Evolutionary conservation across 768 basidiomycete genomes (phyloP).

Genomic region (Boletus subparvulus): DNA sequence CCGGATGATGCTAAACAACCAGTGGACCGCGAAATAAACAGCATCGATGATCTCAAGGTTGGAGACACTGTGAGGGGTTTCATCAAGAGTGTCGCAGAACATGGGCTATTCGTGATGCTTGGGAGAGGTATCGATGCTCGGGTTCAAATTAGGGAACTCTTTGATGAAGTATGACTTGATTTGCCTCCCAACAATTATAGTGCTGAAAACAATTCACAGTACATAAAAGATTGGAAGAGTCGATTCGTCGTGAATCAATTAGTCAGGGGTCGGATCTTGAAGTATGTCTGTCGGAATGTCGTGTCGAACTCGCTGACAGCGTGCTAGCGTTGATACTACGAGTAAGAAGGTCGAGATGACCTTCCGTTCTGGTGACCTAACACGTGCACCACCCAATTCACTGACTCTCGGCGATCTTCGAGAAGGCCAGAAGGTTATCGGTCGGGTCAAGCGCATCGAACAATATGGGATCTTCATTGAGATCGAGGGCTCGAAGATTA

Average conservation of each 20-base stretch:
- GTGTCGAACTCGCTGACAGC: constrained; percentile 6
- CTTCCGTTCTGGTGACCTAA: constrained; percentile 66
- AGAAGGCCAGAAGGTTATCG: constrained; percentile 79
- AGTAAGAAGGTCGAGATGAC: constrained; percentile 89
- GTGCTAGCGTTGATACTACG: constrained; percentile 62
- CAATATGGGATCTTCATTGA: constrained; percentile 91
- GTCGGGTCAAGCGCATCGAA: constrained; percentile 77
- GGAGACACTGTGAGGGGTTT: constrained; percentile 85
- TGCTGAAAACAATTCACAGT: constrained; percentile 47
- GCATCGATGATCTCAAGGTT: constrained; percentile 58
- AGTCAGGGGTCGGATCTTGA: constrained; percentile 82
- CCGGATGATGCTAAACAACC: constrained; percentile 49
- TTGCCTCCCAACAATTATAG: background rate
- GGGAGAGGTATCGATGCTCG: constrained; percentile 85
- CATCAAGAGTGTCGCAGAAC: constrained; percentile 82
- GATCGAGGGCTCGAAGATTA: constrained; percentile 80
- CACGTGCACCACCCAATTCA: constrained; percentile 36
- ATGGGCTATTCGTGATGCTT: constrained; percentile 86
- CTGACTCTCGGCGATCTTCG: constrained; percentile 56
- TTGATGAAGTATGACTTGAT: constrained; percentile 62
- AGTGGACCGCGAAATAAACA: constrained; percentile 67
- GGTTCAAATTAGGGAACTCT: constrained; percentile 90
- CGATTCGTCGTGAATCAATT: constrained; percentile 78
- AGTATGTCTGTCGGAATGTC: constrained; percentile 41
- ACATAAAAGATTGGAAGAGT: constrained; percentile 92